Evolutionary conservation across 352 stramenopile genomes (phyloP).

Genomic region (Globisporangium perplexum): DNA sequence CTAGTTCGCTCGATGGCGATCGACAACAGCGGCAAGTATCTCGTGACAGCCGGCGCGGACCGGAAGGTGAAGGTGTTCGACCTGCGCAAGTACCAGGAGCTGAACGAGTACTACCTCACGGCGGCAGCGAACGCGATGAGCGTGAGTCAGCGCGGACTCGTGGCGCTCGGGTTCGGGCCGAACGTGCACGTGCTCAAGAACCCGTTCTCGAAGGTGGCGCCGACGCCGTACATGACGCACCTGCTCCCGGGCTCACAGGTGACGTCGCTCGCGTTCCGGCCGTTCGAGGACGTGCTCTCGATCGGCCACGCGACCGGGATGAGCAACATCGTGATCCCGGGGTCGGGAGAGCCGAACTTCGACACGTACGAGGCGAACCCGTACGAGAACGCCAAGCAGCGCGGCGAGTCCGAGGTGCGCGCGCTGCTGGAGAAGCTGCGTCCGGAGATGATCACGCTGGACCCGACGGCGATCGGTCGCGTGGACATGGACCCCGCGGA

Average conservation of each 20-base stretch:
- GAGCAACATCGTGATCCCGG: slow-evolving; percentile 91
- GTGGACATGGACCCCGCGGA: slow-evolving; percentile 90
- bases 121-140: slow-evolving; percentile 88
- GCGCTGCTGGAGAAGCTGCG: slow-evolving; percentile 97
- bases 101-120: slow-evolving; percentile 92
- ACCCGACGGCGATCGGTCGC: slow-evolving; percentile 91
- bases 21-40: slow-evolving; percentile 92
- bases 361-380: slow-evolving; percentile 98
- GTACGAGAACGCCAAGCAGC: slow-evolving; percentile 95
- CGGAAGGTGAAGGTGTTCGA: slow-evolving; percentile 97
- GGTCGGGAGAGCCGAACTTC: slow-evolving; percentile 96
- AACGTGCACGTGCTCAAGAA: slow-evolving; percentile 92
- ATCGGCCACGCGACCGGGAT: slow-evolving; percentile 90
- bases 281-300: slow-evolving; percentile 97
- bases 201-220: slow-evolving; percentile 68
- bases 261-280: slow-evolving; percentile 92
- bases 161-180: slow-evolving; percentile 92
- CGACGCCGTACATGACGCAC: slow-evolving; percentile 91
- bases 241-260: slow-evolving; percentile 79
- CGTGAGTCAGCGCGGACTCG: slow-evolving; percentile 94
- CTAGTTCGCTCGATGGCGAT: slow-evolving; percentile 89
- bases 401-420: slow-evolving; percentile 94
- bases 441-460: slow-evolving; percentile 97
- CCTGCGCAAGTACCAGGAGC: slow-evolving; percentile 93
- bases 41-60: slow-evolving; percentile 95